Base-by-base conservation (phyloP, 2,329 filamentous ascomycete genomes). In the Pseudogymnoascus sp. region DNA sequence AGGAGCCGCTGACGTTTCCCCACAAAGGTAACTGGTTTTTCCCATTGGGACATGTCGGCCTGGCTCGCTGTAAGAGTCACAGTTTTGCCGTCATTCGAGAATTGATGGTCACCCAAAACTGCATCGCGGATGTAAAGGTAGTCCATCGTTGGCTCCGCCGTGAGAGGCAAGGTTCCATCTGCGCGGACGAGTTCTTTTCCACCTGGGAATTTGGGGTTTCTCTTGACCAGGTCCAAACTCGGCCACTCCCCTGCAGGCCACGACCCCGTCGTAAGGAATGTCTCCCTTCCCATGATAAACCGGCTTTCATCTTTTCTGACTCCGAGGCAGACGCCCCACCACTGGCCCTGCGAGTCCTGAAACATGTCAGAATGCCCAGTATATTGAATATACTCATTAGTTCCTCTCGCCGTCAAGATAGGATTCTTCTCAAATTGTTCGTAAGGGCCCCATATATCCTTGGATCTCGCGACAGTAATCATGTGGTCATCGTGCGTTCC, bases 321-420 rank as follows among this genome's bases (percentile, higher is more conserved):
- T 6, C 48, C 65, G 13, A 68, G 58, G 5, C 35, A 59, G 6
- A 63, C 58, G 9, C 35, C 60, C 65, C 64, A 67, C 66, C 66
- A 68, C 5, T 39, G n/a, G 8, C 65, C 65, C 12, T 64, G 12
- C 12, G n/a, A 45, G 55, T 79, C 76, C 55, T 78, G 77, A 67
- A 79, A 79, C 0, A 80, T 65, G 64, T 79, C 77, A 1, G 69
- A 76, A 62, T 80, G 78, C 0, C 78, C 77, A 4, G 77, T 74
- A 1, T 74, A 74, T 40, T 42, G 63, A 63, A 72, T 73, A 63
- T 77, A 78, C 35, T 72, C 63, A 0, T 72, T 70, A 0, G 75
- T 73, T n/a, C 73, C 71, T 37, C 68, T 70, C 10, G 74, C 74
- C 0, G 76, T 74, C 8, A 78, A 67, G n/a, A 79, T 71, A 3